Evolutionary conservation across 805 yeast genomes (phyloP), one percentile per base, ranked within the genome.

Genomic region (Limtongia smithiae): DNA sequence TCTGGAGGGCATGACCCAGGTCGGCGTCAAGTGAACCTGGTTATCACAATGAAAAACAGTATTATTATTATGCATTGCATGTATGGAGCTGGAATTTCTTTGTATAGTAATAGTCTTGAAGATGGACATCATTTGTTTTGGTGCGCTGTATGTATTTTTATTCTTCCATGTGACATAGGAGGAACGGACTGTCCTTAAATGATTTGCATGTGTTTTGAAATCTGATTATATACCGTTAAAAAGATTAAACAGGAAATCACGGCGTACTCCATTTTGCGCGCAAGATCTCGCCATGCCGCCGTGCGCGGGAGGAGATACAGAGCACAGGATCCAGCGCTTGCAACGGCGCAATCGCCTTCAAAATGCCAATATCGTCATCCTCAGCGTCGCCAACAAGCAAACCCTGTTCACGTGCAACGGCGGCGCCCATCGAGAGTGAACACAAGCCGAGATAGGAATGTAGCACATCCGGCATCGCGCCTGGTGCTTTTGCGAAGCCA

Each of bases 1-100:
- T 62, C 68, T 93, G 53, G 97, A 93, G 64, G 79, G 80, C 50
- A 70, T 91, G 54, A 86, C 95, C 9, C 65, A 38, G 5, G 47
- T 53, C 12, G 57, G 50, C 2, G 24, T 52, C 34, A 31, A 17
- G 14, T 84, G n/a, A n/a, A n/a, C n/a, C n/a, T n/a, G n/a, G n/a
- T n/a, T n/a, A n/a, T n/a, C n/a, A n/a, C n/a, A n/a, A n/a, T n/a
- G n/a, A n/a, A n/a, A n/a, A n/a, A n/a, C n/a, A n/a, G n/a, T n/a
- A n/a, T n/a, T n/a, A n/a, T 25, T 9, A 25, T 25, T 70, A 9
- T 25, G 9, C 28, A 7, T 25, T 25, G 28, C 6, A 25, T 25
- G 28, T 9, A n/a, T n/a, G 28, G 9, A 7, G 6, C 11, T 33
- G 21, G 11, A 17, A 11, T 17, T 33, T 33, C 9, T 17, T 33